A percentile compares a stretch with the other conserved stretches of the same genome.
These are phyloP conservation scores for Plasmodium vinckei DNA, from an alignment of 169 alveolate species.

Conservation along the genomic window DNA sequence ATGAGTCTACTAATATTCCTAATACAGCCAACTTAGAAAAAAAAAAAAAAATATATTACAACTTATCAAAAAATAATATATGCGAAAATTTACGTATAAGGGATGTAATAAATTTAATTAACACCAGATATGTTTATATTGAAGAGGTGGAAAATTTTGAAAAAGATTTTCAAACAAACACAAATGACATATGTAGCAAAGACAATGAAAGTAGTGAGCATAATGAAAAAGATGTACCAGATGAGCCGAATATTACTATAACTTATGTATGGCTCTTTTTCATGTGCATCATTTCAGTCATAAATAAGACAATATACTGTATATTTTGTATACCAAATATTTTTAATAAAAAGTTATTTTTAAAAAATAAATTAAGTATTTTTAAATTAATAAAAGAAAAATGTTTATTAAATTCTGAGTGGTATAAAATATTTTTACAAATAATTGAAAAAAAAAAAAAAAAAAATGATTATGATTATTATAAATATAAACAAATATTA, in stretches of 20 bases:
- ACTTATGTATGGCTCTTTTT: constrained; percentile 1
- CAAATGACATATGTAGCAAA: neutral
- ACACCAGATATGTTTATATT: constrained; percentile 3
- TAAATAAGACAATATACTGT: constrained; percentile 19
- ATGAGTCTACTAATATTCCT: neutral
- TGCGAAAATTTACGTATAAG: neutral
- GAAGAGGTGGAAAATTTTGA: constrained; percentile 22
- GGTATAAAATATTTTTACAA: constrained; percentile 25
- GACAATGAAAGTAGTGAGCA: neutral
- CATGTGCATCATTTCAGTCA: constrained; percentile 36
- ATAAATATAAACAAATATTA: constrained; percentile 42
- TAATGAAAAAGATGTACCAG: neutral
- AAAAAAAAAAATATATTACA: neutral
- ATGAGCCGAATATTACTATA: too few species aligned
- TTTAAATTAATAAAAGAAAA: constrained; percentile 25
- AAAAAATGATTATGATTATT: constrained; percentile 8
- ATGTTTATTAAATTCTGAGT: constrained; percentile 24
- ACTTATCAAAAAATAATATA: constrained; percentile 10
- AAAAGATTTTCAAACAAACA: neutral
- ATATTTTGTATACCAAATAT: neutral
- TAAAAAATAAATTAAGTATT: constrained; percentile 9
- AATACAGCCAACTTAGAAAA: neutral
- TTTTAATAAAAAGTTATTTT: neutral
- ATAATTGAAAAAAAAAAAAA: constrained; percentile 16
- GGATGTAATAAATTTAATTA: constrained; percentile 21